Base-by-base conservation (phyloP, 2,329 filamentous ascomycete species). In the Claviceps sp. region DNA sequence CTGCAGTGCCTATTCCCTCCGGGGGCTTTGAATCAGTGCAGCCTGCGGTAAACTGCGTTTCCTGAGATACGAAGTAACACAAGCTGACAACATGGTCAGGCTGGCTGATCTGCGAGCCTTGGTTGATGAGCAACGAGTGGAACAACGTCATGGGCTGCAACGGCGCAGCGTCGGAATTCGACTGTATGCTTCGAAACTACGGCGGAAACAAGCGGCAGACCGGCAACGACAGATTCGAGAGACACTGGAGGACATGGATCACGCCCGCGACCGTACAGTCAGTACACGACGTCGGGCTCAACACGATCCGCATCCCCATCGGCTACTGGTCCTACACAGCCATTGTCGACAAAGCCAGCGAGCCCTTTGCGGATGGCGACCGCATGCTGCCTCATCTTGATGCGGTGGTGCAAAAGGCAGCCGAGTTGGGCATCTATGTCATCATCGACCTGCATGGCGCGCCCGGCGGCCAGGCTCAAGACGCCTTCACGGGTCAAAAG, bases 321-420 rank as follows among this genome's bases (percentile, higher is more conserved):
- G 76, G 75, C 20, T 79, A 75, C 61, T 79, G 75, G 75, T 68
- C 77, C 38, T 63, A 72, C 37, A 71, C 75, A 55, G 67, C 67
- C 43, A 61, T 75, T 9, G 72, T 78, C n/a, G 67, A 73, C 54
- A 58, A 52, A 41, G 50, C 66, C 49, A 71, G 65, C 51, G 75
- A 77, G 61, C 66, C 74, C 51, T 78, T 78, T 54, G 73, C 75
- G 13, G 57, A 59, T 18, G 57, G 55, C 48, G 45, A 55, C 54
- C 58, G 42, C 30, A 62, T 62, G 63, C 58, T 65, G 3, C 61
- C 61, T 1, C 63, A 63, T 50, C 62, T 65, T 34, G 63, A 65
- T 38, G 59, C 56, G 24, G 62, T 65, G 5, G 60, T 65, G 8
- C 54, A 59, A 52, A 65, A 64, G 57, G 63, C 63, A 42, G 58